A percentile compares a stretch with the other conserved stretches of the same genome.
Conservation (phyloP, 2,329 filamentous ascomycete genomes). For the Didymella exigua region DNA sequence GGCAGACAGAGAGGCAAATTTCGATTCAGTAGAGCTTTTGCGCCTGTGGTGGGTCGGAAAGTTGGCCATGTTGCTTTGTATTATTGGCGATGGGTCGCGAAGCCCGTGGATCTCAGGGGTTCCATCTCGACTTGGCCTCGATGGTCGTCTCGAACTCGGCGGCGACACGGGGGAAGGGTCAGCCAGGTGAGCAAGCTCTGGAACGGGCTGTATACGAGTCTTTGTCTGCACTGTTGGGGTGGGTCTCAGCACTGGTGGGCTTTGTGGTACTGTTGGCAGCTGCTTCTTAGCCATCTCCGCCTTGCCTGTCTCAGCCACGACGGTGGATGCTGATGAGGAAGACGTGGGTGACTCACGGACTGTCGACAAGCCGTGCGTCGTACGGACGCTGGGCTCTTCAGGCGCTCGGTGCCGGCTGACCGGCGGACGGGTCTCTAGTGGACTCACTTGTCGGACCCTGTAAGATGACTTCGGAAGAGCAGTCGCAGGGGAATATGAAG, state of each 20-base stretch:
- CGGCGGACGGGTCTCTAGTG: slow-evolving; percentile 62
- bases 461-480: slow-evolving; percentile 53
- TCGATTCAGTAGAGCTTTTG: slow-evolving; percentile 55
- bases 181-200: slow-evolving; percentile 61
- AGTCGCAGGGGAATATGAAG: slow-evolving; percentile 72
- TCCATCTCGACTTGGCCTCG: slow-evolving; percentile 54
- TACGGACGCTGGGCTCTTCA: slow-evolving; percentile 54
- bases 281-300: slow-evolving; percentile 43
- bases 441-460: slow-evolving; percentile 62
- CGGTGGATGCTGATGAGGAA: slow-evolving; percentile 73
- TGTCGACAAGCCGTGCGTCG: slow-evolving; percentile 65
- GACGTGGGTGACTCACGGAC: slow-evolving; percentile 74
- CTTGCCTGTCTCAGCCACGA: slow-evolving; percentile 60
- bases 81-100: slow-evolving; percentile 58
- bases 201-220: slow-evolving; percentile 39
- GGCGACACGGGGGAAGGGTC: slow-evolving; percentile 61
- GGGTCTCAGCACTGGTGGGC: slow-evolving; percentile 48
- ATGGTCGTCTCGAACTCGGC: slow-evolving; percentile 53
- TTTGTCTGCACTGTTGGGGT: slow-evolving; percentile 12
- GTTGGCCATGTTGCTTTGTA: slow-evolving; percentile 61
- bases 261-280: slow-evolving; percentile 56
- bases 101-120: slow-evolving; percentile 52
- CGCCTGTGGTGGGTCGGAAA: slow-evolving; percentile 58
- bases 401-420: slow-evolving; percentile 64
- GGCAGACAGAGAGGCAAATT: slow-evolving; percentile 26